Evolutionary conservation across 2,329 filamentous ascomycete species (phyloP).

Genomic region (Scopulariopsis brevicaulis): DNA sequence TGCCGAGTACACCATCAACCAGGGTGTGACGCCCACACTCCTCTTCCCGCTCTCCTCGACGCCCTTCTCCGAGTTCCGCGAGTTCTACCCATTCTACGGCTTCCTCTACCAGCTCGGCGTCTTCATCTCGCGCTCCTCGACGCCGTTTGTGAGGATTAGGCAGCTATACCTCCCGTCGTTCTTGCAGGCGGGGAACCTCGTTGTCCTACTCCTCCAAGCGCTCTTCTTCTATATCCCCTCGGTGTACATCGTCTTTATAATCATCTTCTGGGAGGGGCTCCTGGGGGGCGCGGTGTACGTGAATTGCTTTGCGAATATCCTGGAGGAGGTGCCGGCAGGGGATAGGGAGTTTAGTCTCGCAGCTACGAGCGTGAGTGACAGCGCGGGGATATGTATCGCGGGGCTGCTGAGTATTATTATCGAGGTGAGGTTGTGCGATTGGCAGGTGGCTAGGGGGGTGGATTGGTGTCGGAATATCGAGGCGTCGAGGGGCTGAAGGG

Average conservation of each 20-base stretch:
- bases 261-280: slow-evolving; percentile 91
- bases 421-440: slow-evolving; percentile 72
- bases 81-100: slow-evolving; percentile 90
- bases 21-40: slow-evolving; percentile 81
- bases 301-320: slow-evolving; percentile 90
- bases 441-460: slow-evolving; percentile 72
- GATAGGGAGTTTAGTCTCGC: slow-evolving; percentile 87
- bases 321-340: slow-evolving; percentile 62
- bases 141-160: slow-evolving; percentile 74
- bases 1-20: slow-evolving; percentile 92
- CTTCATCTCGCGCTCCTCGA: slow-evolving; percentile 86
- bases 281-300: slow-evolving; percentile 90
- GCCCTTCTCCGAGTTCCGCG: slow-evolving; percentile 71
- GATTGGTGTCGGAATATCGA: slow-evolving; percentile 57
- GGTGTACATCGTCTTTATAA: slow-evolving; percentile 72
- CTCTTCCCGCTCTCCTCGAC: slow-evolving; percentile 69
- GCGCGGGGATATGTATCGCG: slow-evolving; percentile 79
- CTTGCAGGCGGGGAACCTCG: slow-evolving; percentile 71
- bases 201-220: slow-evolving; percentile 63
- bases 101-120: slow-evolving; percentile 93
- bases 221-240: slow-evolving; percentile 71
- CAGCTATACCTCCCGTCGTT: slow-evolving; percentile 71
- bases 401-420: slow-evolving; percentile 74
- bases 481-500: slow-evolving; percentile 7
- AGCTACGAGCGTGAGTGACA: slow-evolving; percentile 86